Evolutionary conservation across 441 rosid species (phyloP), one percentile per base, ranked within the genome.

Genomic region (Syzygium syzygioides): DNA sequence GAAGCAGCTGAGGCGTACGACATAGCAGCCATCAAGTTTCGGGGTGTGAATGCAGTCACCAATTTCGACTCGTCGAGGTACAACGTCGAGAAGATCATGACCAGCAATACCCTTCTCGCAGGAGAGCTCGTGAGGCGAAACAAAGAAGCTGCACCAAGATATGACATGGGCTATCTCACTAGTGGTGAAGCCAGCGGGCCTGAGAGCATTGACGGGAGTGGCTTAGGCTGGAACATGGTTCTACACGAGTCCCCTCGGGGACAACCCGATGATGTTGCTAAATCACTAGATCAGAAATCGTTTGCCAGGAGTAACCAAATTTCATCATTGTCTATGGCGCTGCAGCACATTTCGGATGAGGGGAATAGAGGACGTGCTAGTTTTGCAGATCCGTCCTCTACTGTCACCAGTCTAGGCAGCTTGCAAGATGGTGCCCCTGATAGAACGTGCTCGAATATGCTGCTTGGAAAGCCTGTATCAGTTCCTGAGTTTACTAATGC

Each of bases 1-100:
- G 99, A 96, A 93, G 99, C 99, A 60, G 99, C 99, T 9, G 99
- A 97, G 91, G 98, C 99, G 28, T 98, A 98, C 37, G 99, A 98
- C 88, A 90, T 98, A 26, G 99, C 99, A 3, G 99, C 99, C 0
- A 98, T 98, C 45, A 97, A 98, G 93, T 98, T 96, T 88, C 97
- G 99, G 2, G 99, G 99, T 45, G 96, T 93, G 7, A 96, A 95
- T 89, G 99, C 99, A 3, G 99, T 96, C 87, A 98, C 99, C 59
- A 98, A 98, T 93, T 98, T 98, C 19, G 98, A 98, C 89, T 95
- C 95, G 68, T 93, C 96, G 12, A 92, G 98, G 90, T 98, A 98
- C 19, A 96, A 97, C 79, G 99, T 98, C 25, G 99, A 98, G 80
- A 92, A 98, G 88, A 98, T 98, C 91, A 97, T 95, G 97, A 94